These are phyloP conservation scores for Candida maris DNA, from an alignment of 805 yeast genomes.

Conservation along the genomic window DNA sequence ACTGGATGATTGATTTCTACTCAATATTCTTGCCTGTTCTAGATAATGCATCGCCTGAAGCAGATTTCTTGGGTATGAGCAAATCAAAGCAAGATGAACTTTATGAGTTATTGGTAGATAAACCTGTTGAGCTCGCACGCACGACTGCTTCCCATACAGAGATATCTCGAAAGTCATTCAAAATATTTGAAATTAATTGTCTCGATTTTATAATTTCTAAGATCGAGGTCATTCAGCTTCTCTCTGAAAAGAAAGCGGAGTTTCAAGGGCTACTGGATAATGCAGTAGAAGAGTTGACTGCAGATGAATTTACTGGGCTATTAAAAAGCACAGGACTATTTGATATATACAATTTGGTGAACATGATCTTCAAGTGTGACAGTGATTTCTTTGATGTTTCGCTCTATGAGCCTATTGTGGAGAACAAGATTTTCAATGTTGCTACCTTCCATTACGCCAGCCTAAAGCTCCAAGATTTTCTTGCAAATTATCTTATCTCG, in stretches of 20 bases:
- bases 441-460: slow-evolving; percentile 43
- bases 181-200: slow-evolving; percentile 54
- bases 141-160: slow-evolving; percentile 20
- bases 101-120: slow-evolving; percentile 40
- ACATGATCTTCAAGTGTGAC: slow-evolving; percentile 66
- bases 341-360: slow-evolving; percentile 60
- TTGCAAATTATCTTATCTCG: slow-evolving; percentile 62
- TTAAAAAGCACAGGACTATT: slow-evolving; percentile 50
- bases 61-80: slow-evolving; percentile 39
- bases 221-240: slow-evolving; percentile 43
- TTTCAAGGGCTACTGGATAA: slow-evolving; percentile 34
- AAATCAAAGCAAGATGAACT: slow-evolving; percentile 35
- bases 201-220: slow-evolving; percentile 55
- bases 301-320: slow-evolving; percentile 44
- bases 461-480: slow-evolving; percentile 42
- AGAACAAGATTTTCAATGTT: slow-evolving; percentile 52
- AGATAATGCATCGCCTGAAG: slow-evolving; percentile 34
- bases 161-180: slow-evolving; percentile 26
- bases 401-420: slow-evolving; percentile 61
- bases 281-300: slow-evolving; percentile 38
- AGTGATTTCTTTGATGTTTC: slow-evolving; percentile 58
- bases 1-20: slow-evolving; percentile 71
- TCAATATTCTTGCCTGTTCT: slow-evolving; percentile 57
- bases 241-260: slow-evolving; percentile 36
- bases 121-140: slow-evolving; percentile 41